Evolutionary conservation across 73 alveolate species (phyloP), one percentile per base, ranked within the genome.

Genomic region (Paramecium caudatum): DNA sequence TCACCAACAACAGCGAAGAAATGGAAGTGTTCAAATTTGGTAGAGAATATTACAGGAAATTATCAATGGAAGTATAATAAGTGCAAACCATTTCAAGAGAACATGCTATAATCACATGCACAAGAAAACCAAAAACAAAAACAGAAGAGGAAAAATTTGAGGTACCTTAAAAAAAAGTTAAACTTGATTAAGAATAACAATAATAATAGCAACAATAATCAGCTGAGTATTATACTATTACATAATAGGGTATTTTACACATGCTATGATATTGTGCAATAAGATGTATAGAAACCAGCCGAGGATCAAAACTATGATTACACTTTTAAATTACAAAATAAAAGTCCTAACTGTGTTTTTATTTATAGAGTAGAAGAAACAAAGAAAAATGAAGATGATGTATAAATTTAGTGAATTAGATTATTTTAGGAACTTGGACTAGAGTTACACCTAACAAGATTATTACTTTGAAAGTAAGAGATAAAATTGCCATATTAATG

Each of bases 41-140:
- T 9, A 68, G 84, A 68, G 47, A 34, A 68, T 32, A 68, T 68
- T 68, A 68, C 34, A 32, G 50, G 34, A 68, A 68, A 68, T 68
- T 68, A 36, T 68, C 30, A 3, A 68, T 34, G 50, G 84, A 68
- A 34, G 84, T 68, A 32, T 37, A 68, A 21, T 15, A 68, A 9
- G 50, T 68, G 13, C 21, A 68, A 37, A 68, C 47, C 15, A 68
- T 68, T 68, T 68, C 84, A 3, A 68, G 84, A 68, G 84, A 68
- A 16, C 84, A 68, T 68, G 84, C 84, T 32, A 16, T 8, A 3
- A 68, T 68, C 15, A 34, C 50, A 68, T 68, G 84, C 84, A 34
- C 19, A 7, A 68, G 84, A 68, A 10, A 34, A 68, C 37, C 12
- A 34, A 68, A 34, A 34, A 25, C 25, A 68, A 34, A 68, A 68